These are phyloP conservation scores for Vicia sativa DNA, from an alignment of 306 rosid genomes.

Conservation along the genomic window DNA sequence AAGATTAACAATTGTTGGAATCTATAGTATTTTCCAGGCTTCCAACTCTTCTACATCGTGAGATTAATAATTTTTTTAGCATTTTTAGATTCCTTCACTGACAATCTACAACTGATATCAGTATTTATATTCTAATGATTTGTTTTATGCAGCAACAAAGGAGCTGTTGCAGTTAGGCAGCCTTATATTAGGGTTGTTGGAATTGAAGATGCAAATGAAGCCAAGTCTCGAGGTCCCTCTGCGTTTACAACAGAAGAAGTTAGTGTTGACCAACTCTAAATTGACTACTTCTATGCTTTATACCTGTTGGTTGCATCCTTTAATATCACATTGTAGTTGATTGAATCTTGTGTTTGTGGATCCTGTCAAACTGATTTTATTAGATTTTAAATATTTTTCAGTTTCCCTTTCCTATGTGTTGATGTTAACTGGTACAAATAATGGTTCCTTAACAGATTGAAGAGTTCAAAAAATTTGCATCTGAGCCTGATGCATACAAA, in stretches of 20 bases:
- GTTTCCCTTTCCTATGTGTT: neutral
- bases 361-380: neutral
- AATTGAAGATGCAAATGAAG: slow-evolving; percentile 79
- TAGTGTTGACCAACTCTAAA: slow-evolving; percentile 32
- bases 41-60: slow-evolving; percentile 78
- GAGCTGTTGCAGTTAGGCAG: slow-evolving; percentile 96
- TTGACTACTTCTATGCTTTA: slow-evolving; percentile 28
- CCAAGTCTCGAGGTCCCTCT: slow-evolving; percentile 71
- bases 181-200: slow-evolving; percentile 97
- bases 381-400: slow-evolving; percentile 10
- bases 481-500: slow-evolving; percentile 79
- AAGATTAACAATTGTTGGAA: slow-evolving; percentile 90
- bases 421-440: slow-evolving; percentile 20
- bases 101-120: neutral
- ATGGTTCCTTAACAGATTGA: slow-evolving; percentile 63
- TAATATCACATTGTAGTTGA: slow-evolving; percentile 13
- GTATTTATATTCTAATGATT: slow-evolving; percentile 22
- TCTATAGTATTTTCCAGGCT: slow-evolving; percentile 91
- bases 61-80: slow-evolving; percentile 37
- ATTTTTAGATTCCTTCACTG: slow-evolving; percentile 11
- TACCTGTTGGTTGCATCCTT: slow-evolving; percentile 24
- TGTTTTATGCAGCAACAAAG: slow-evolving; percentile 69
- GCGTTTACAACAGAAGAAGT: slow-evolving; percentile 80
- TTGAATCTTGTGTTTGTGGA: slow-evolving; percentile 14
- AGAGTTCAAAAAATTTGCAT: slow-evolving; percentile 88